Evolutionary conservation across 1,284 basidiomycete species (phyloP).

Genomic region (Baeospora myosura): DNA sequence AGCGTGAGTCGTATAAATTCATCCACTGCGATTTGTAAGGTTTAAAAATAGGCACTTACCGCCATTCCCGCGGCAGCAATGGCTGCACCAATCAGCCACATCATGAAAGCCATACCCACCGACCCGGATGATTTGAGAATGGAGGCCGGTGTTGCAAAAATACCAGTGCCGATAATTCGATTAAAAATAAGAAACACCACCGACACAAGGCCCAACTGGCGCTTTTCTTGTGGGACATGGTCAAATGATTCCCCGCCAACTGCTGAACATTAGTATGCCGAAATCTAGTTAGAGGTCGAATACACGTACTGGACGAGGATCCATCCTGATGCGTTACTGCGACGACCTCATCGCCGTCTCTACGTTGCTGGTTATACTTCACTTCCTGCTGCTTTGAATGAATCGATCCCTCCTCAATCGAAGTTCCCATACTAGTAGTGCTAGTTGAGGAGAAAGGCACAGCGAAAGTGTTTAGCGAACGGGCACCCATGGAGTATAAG

Average conservation of each 20-base stretch:
- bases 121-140: constrained; percentile 59
- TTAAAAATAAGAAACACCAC: constrained; percentile 70
- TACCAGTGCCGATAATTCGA: constrained; percentile 73
- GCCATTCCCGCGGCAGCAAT: constrained; percentile 59
- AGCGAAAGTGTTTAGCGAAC: too few species aligned
- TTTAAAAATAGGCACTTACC: constrained; percentile 70
- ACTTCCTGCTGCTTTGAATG: too few species aligned
- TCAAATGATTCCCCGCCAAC: constrained; percentile 32
- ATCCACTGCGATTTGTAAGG: constrained; percentile 66
- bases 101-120: constrained; percentile 55
- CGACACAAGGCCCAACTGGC: constrained; percentile 46
- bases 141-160: constrained; percentile 66
- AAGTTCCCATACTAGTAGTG: too few species aligned
- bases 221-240: constrained; percentile 34
- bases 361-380: too few species aligned
- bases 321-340: too few species aligned
- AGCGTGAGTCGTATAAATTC: constrained; percentile 3
- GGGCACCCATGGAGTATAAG: too few species aligned
- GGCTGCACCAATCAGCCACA: constrained; percentile 66
- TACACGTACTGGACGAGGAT: too few species aligned
- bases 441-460: too few species aligned
- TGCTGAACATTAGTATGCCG: too few species aligned
- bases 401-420: too few species aligned
- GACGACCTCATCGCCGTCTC: too few species aligned
- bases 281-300: too few species aligned